These are phyloP conservation scores for Rhodocollybia butyracea DNA, from an alignment of 768 basidiomycete species.

Conservation along the genomic window DNA sequence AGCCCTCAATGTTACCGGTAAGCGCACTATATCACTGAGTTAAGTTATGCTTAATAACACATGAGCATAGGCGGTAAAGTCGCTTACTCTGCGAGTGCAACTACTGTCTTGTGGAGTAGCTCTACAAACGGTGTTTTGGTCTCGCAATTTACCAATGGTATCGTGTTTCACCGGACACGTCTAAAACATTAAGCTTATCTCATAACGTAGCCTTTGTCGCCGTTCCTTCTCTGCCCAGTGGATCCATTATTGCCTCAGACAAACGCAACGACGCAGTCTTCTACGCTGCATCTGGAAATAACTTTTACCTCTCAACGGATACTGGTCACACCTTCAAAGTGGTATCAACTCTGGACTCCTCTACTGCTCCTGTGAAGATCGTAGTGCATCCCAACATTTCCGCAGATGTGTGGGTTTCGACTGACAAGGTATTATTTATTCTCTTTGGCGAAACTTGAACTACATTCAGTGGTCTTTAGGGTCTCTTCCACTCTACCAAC, in stretches of 20 bases:
- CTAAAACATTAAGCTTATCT: neutral
- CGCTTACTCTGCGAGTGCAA: constrained; percentile 49
- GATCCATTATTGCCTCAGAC: constrained; percentile 59
- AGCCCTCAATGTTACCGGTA: constrained; percentile 35
- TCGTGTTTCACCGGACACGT: neutral
- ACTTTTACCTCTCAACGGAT: constrained; percentile 60
- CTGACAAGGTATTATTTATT: constrained; percentile 31
- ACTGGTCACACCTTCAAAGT: constrained; percentile 49
- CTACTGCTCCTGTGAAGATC: constrained; percentile 47
- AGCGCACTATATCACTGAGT: neutral
- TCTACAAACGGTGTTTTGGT: constrained; percentile 45
- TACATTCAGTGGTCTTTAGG: constrained; percentile 9
- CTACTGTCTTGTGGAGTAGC: constrained; percentile 58
- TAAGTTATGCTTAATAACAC: neutral
- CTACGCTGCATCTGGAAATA: constrained; percentile 53
- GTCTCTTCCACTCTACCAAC: constrained; percentile 36
- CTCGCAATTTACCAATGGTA: constrained; percentile 40
- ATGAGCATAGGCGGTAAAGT: constrained; percentile 19
- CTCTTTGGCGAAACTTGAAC: neutral
- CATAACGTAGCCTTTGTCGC: constrained; percentile 33
- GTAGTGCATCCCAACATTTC: constrained; percentile 50
- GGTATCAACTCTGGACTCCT: constrained; percentile 42
- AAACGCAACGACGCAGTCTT: constrained; percentile 54
- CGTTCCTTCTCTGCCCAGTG: constrained; percentile 50
- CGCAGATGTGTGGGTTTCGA: constrained; percentile 65